Evolutionary conservation across 805 yeast genomes (phyloP).

Genomic region (Saccharomycopsis schoenii): DNA sequence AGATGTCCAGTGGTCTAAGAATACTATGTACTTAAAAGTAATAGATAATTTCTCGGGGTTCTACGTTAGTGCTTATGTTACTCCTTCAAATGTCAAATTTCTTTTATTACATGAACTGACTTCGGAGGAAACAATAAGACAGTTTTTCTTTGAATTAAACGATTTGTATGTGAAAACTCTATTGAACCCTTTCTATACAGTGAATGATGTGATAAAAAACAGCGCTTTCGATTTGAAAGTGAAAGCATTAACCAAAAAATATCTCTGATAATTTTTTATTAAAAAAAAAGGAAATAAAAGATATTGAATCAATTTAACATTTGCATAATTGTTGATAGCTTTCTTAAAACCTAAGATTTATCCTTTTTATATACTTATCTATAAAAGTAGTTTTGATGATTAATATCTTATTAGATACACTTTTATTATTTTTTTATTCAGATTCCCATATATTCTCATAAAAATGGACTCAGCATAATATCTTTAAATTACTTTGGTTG

Average conservation of each 20-base stretch:
- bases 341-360: not conserved
- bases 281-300: not conserved
- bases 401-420: too few relatives aligned
- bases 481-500: too few relatives aligned
- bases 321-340: not conserved
- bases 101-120: slow-evolving; percentile 56
- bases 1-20: slow-evolving; percentile 73
- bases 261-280: slow-evolving; percentile 34
- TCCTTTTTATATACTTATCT: too few relatives aligned
- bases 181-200: slow-evolving; percentile 76
- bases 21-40: slow-evolving; percentile 56
- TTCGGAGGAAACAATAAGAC: slow-evolving; percentile 58
- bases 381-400: too few relatives aligned
- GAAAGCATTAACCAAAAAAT: slow-evolving; percentile 62
- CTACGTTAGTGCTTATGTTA: slow-evolving; percentile 72
- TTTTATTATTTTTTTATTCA: too few relatives aligned
- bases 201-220: slow-evolving; percentile 64
- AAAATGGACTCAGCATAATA: too few relatives aligned
- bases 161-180: slow-evolving; percentile 81
- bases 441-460: too few relatives aligned
- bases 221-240: slow-evolving; percentile 70
- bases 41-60: slow-evolving; percentile 83
- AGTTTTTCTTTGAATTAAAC: slow-evolving; percentile 75
- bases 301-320: not conserved
- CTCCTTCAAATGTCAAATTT: slow-evolving; percentile 81